Base-by-base conservation (phyloP, 1,139 yeast species). In the Lizanozyma gosingica region DNA sequence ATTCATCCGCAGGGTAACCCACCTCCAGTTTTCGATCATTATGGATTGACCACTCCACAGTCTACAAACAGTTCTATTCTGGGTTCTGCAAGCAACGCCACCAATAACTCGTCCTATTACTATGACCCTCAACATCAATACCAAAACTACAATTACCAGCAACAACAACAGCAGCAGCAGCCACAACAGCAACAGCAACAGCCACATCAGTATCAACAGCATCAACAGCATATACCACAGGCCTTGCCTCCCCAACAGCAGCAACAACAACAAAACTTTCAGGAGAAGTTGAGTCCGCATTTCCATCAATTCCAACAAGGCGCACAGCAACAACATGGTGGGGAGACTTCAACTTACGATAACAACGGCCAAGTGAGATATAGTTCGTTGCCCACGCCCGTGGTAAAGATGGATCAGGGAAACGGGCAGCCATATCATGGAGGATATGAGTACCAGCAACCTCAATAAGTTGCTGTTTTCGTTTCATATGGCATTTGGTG, bases 1-100 rank as follows among this genome's bases (percentile, higher is more conserved):
- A n/a, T 35, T n/a, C 14, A n/a, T 41, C 33, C 53, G 46, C 37
- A 53, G 51, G 18, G 58, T 48, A 39, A 52, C 37, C 11, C 57
- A 45, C 18, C 45, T 41, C 22, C 39, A 44, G 8, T 40, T 33
- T 39, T 34, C 40, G 14, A 22, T 11, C 29, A 22, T 22, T 22
- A 6, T 22, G 42, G 47, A n/a, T 40, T 22, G 18, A 4, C 14
- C 14, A 15, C 15, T 9, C 15, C 45, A 1, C 39, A 42, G 9
- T 43, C 44, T 36, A 56, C 51, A 35, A 55, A 53, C 34, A 55
- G 52, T 39, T 51, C 55, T 8, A 33, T 15, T 33, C 34, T 33
- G 14, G 34, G 15, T 4, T 33, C 34, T 33, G 14, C 15, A 6
- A 8, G 14, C 6, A 33, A 14, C 15, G 6, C 14, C 6, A n/a